phyloP scores from a whole-genome alignment of 169 alveolate genomes.

The Plasmodium gonderi region DNA sequence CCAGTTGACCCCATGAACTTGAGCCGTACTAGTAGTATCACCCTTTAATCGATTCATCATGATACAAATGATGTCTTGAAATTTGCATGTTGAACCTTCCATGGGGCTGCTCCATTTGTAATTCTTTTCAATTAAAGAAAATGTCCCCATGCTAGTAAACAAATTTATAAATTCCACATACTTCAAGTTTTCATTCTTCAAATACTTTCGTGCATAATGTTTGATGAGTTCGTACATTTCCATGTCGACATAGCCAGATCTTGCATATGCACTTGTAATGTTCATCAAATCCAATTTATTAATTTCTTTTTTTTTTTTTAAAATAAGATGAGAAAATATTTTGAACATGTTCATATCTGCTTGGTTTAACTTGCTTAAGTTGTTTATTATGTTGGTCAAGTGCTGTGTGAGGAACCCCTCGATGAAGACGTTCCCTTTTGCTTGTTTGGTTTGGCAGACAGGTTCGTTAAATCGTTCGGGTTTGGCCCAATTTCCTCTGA shows the following conservation, averaged over 20 bases:
- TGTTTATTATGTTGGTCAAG: conserved; percentile 50
- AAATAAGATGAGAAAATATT: conserved; percentile 40
- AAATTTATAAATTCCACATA: conserved; percentile 56
- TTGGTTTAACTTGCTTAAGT: conserved; percentile 51
- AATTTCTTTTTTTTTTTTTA: conserved; percentile 30
- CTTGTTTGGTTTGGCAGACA: not conserved
- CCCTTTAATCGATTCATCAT: not conserved
- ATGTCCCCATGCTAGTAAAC: conserved; percentile 39
- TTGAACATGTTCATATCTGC: conserved; percentile 44
- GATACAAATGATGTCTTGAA: not conserved
- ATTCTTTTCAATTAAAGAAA: conserved; percentile 30
- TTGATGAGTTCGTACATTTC: conserved; percentile 16
- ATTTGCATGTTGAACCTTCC: not conserved
- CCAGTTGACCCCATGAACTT: not conserved
- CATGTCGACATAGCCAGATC: conserved; percentile 12
- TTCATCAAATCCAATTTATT: conserved; percentile 43
- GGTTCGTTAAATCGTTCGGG: no score
- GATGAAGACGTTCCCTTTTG: not conserved
- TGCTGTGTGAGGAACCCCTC: conserved; percentile 27
- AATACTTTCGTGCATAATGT: not conserved
- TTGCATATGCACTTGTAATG: conserved; percentile 63
- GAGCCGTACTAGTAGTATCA: not conserved
- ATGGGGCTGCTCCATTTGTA: not conserved
- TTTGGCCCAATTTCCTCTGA: no score
- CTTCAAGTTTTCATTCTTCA: not conserved